Evolutionary conservation across 1,284 basidiomycete species (phyloP), one percentile per base, ranked within the genome.

Genomic region (Ceratobasidium sp.): DNA sequence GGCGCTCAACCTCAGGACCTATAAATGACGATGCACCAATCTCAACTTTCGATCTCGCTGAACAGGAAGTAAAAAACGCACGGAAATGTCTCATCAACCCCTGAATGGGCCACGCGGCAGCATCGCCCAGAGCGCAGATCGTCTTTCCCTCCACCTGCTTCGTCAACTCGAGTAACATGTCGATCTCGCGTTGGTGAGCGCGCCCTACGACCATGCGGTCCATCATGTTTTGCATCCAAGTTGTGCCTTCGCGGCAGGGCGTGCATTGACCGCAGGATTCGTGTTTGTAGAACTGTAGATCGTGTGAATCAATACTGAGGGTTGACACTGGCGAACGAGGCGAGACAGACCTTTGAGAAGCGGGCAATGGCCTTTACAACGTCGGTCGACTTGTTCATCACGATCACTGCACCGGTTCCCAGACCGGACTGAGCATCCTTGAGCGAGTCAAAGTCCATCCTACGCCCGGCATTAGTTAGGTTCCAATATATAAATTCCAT

Each of bases 161-260:
- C 91, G 95, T 97, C 63, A 98, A 86, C 86, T 98, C 96, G 61
- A 96, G 90, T 10, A 98, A 88, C 97, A 98, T 98, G 86, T 99
- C 97, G 81, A 99, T 97, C 88, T 99, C 97, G 79, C 97, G 92
- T 82, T 91, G 90, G 84, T 97, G 95, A 0, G 93, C 95, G 23
- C 96, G 91, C 2, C 97, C 97, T 83, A 95, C 93, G 55, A 94
- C 93, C 86, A 97, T 90, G 73, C 96, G 92, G 84, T 96, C 91
- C 96, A 98, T 98, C 95, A 98, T 97, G 87, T 98, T 97, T 91
- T 94, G 95, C 94, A 98, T 95, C 97, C 97, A 98, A 0, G 95
- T 97, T 2, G 97, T 98, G 67, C 97, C 97, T 85, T 98, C 97
- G 82, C 97, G 89, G 86, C 97, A 98, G 1, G 97, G 97, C 6